Evolutionary conservation across 23 red algal species (phyloP).

Genomic region (Gracilaria caudata): DNA sequence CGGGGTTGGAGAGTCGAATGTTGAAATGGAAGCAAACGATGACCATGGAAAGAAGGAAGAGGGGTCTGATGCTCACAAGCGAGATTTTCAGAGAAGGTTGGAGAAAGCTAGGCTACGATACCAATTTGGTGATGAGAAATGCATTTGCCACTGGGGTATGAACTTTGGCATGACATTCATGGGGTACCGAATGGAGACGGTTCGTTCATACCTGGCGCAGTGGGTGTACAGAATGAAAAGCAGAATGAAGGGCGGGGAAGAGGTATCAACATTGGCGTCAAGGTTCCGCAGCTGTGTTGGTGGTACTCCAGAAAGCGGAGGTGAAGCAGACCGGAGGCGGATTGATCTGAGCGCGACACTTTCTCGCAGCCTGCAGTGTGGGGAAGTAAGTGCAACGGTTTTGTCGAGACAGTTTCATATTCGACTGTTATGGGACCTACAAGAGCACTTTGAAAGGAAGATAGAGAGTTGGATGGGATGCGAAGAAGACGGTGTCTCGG

Average conservation of each 20-base stretch:
- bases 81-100: not conserved
- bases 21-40: not conserved
- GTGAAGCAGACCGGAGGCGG: not conserved
- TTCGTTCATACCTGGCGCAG: not conserved
- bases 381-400: not conserved
- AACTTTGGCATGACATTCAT: conserved; percentile 20
- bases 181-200: not conserved
- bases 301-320: not conserved
- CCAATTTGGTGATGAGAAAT: conserved; percentile 15
- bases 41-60: not conserved
- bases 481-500: not conserved
- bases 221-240: conserved; percentile 4
- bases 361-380: not conserved
- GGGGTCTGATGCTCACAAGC: not conserved
- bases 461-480: not conserved
- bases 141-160: not conserved
- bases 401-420: not conserved
- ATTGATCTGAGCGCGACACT: not conserved
- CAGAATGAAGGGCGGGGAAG: not conserved
- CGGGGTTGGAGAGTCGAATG: not conserved
- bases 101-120: not conserved
- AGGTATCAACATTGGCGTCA: not conserved
- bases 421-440: conserved; percentile 1
- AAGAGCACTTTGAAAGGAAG: not conserved
- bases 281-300: not conserved